Percentiles rank a stretch among this genome's conserved stretches.
phyloP scores from a whole-genome alignment of 768 basidiomycete species.

The Goffeauzyma gilvescens region DNA sequence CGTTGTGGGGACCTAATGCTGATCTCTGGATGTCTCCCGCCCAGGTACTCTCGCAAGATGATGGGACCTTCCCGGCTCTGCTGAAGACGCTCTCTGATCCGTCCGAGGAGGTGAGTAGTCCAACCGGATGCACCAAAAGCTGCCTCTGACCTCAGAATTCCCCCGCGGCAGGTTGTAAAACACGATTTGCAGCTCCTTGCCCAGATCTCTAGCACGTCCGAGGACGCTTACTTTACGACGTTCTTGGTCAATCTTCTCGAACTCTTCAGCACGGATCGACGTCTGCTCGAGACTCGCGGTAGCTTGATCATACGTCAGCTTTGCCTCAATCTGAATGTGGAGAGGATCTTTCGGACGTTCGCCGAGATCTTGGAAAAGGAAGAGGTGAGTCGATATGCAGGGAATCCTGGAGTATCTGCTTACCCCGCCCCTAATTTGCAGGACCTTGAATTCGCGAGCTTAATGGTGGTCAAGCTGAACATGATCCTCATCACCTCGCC shows the following conservation, averaged over 20 bases:
- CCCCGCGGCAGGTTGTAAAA: constrained; percentile 57
- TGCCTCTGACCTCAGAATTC: neutral
- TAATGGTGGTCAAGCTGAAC: constrained; percentile 92
- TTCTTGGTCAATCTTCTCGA: constrained; percentile 92
- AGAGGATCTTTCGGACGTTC: constrained; percentile 83
- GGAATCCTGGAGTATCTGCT: too few species aligned
- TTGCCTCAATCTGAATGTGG: constrained; percentile 81
- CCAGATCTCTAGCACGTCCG: constrained; percentile 87
- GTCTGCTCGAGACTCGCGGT: constrained; percentile 72
- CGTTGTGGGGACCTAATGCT: constrained; percentile 2
- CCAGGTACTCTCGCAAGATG: constrained; percentile 86
- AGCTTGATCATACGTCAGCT: constrained; percentile 90
- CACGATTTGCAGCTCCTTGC: constrained; percentile 87
- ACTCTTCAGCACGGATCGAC: constrained; percentile 81
- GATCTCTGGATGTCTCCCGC: neutral
- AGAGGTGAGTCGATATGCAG: constrained; percentile 52
- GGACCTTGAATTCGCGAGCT: constrained; percentile 95
- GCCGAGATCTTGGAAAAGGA: constrained; percentile 97
- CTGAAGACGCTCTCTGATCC: constrained; percentile 89
- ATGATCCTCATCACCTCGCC: constrained; percentile 91
- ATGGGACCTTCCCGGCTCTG: constrained; percentile 86
- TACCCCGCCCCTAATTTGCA: too few species aligned
- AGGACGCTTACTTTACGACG: constrained; percentile 82
- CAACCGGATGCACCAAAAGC: neutral
- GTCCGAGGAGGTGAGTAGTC: constrained; percentile 59